Conservation (phyloP, 805 yeast genomes). For the Kuraishia borneana region DNA sequence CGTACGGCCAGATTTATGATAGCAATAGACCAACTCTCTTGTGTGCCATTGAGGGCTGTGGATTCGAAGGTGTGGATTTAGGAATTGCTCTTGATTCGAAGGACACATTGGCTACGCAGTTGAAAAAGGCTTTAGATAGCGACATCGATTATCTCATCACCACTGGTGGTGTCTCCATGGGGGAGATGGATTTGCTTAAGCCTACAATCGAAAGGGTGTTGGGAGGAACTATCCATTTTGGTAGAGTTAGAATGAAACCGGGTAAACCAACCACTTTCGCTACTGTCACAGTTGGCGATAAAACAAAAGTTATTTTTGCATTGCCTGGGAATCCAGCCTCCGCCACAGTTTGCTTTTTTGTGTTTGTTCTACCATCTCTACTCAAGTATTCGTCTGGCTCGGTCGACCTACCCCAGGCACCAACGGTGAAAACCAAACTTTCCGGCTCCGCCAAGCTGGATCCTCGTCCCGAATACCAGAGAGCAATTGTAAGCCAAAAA, state of each 20-base stretch:
- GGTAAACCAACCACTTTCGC: slow-evolving; percentile 52
- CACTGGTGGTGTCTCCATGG: slow-evolving; percentile 53
- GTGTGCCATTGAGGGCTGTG: slow-evolving; percentile 21
- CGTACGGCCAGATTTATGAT: slow-evolving; percentile 37
- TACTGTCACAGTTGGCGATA: slow-evolving; percentile 24
- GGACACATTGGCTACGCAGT: slow-evolving; percentile 11
- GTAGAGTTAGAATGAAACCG: slow-evolving; percentile 48
- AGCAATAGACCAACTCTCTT: slow-evolving; percentile 37
- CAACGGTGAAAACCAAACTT: slow-evolving; percentile 24
- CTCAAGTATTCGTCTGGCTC: slow-evolving; percentile 17
- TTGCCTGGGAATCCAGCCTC: slow-evolving; percentile 51
- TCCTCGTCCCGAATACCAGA: slow-evolving; percentile 40
- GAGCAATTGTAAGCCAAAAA: slow-evolving; percentile 24
- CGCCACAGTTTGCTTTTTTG: slow-evolving; percentile 32
- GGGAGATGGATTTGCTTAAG: slow-evolving; percentile 39
- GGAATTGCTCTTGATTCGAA: slow-evolving; percentile 37
- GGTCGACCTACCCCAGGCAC: slow-evolving; percentile 13
- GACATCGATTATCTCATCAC: slow-evolving; percentile 33
- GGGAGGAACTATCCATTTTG: slow-evolving; percentile 36
- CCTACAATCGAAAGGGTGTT: slow-evolving; percentile 32
- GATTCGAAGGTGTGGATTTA: slow-evolving; percentile 29
- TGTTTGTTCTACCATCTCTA: slow-evolving; percentile 36
- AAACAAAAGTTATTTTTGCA: slow-evolving; percentile 28
- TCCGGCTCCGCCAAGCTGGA: slow-evolving; percentile 24
- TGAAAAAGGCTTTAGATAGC: slow-evolving; percentile 15